Evolutionary conservation across 495 filamentous ascomycete genomes (phyloP), one percentile per base, ranked within the genome.

Genomic region (Xylaria bambusicola): DNA sequence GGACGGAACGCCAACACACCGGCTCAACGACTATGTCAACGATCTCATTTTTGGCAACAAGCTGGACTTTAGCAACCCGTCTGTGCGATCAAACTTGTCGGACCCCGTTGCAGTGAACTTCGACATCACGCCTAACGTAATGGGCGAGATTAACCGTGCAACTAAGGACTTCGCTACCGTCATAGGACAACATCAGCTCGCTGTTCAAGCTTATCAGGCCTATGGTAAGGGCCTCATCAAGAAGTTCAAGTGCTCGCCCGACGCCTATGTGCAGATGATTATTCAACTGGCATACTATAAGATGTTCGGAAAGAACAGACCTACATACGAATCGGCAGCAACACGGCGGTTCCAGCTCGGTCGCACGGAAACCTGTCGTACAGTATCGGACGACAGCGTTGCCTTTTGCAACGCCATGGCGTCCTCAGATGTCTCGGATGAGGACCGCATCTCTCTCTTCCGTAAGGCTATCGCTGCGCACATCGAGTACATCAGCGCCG

Each of bases 171-270:
- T 97, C 76, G 78, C 79, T 59, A 77, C 83, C 59, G 84, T 92
- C 60, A 96, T 98, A 60, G 86, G 81, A 38, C 77, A 88, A 63
- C 95, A 99, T 75, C 91, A 99, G 74, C 86, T 99, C 42, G 83
- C 88, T 17, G 93, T 99, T 15, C 93, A 97, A 71, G 87, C 89
- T 27, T 99, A 92, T 82, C 92, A 96, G 71, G 94, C 89, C 68
- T 99, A 99, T 74, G 95, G 95, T 72, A 99, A 98, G 80, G 92
- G 91, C 42, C 78, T 99, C 48, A 98, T 99, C 82, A 99, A 99
- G 88, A 95, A 96, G 74, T 97, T 99, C 87, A 93, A 91, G 78
- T 96, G 89, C 86, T 95, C 90, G 54, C 95, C 95, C 31, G 95
- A 99, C 66, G 95, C 94, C 20, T 99, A 94, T 75, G 90, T 96